Evolutionary conservation across 2,329 filamentous ascomycete species (phyloP), one percentile per base, ranked within the genome.

Genomic region (Fusarium azukiicola): DNA sequence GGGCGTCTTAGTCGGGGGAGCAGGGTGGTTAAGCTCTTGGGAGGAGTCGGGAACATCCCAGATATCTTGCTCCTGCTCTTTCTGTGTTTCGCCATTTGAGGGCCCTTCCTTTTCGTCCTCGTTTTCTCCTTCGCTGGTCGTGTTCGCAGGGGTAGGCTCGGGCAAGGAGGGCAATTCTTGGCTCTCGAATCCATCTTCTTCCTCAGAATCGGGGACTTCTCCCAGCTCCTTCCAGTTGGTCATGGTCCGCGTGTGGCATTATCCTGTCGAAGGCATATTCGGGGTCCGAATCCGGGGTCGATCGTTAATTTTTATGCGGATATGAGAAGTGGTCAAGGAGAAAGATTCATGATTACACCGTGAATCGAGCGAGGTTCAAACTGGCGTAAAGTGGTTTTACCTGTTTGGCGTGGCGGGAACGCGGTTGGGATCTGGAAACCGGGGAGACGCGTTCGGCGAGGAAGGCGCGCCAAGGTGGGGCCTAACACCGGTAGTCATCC

Each of bases 201-300:
- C 90, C 80, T 91, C 90, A 76, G 90, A 91, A 83, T 91, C 90
- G 73, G 90, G 90, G 79, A 91, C 87, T 82, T 90, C 89, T 81
- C 90, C 90, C 84, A 89, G 83, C 80, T 90, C 88, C 87, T 88
- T 91, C 90, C 90, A 91, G 78, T 87, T 88, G 72, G 84, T 85
- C 90, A 91, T 91, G 79, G 66, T 85, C 71, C 70, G 71, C 71
- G 50, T 68, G 72, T 76, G 67, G 81, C 83, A 86, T 87, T 77
- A 78, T 86, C 71, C 78, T 76, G 72, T 79, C 27, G 61, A 73
- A 52, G 61, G 50, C 76, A 80, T 73, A 44, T 17, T 76, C 58
- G 42, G 23, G 71, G 63, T 58, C 50, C 13, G 19, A 12, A 50
- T 56, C n/a, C 42, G 66, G 27, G 16, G 5, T 76, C 64, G 47